Conservation (phyloP, 176 grass and related monocot genomes). For the Eremochloa ophiuroides region DNA sequence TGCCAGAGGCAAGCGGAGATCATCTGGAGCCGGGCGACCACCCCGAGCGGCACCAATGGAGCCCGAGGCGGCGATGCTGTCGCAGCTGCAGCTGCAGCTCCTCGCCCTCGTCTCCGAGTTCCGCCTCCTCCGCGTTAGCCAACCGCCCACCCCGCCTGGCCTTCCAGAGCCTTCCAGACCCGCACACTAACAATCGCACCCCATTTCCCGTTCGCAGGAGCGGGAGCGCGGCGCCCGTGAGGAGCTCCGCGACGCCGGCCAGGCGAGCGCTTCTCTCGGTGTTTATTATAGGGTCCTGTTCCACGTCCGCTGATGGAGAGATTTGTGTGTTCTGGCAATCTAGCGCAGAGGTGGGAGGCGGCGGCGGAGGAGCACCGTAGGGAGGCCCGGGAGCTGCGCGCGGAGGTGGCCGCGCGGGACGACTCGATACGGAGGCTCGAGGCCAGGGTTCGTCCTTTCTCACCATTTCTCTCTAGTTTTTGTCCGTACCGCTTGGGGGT, state of each 20-base stretch:
- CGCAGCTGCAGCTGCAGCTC: conserved; percentile 76
- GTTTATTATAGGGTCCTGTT: background rate
- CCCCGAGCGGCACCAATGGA: conserved; percentile 29
- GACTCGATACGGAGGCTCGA: conserved; percentile 26
- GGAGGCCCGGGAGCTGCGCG: conserved; percentile 29
- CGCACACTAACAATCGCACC: background rate
- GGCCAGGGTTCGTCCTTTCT: conserved; percentile 32
- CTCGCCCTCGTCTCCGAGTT: conserved; percentile 52
- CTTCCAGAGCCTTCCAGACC: background rate
- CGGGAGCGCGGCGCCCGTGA: conserved; percentile 58
- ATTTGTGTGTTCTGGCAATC: background rate
- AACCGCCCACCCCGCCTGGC: background rate
- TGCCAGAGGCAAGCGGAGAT: background rate
- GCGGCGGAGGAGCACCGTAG: conserved; percentile 32
- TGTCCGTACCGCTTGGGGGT: background rate
- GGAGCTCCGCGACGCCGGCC: conserved; percentile 43
- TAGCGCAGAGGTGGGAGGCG: conserved; percentile 37
- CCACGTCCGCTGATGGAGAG: background rate
- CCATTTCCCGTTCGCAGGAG: conserved; percentile 40
- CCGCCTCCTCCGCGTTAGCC: conserved; percentile 45
- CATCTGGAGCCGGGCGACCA: background rate
- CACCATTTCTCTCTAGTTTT: background rate
- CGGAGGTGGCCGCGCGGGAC: conserved; percentile 30
- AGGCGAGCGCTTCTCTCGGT: conserved; percentile 11
- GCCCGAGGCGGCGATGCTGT: conserved; percentile 52